Conservation (phyloP, 345 rosid species). For the Salix brachista region DNA sequence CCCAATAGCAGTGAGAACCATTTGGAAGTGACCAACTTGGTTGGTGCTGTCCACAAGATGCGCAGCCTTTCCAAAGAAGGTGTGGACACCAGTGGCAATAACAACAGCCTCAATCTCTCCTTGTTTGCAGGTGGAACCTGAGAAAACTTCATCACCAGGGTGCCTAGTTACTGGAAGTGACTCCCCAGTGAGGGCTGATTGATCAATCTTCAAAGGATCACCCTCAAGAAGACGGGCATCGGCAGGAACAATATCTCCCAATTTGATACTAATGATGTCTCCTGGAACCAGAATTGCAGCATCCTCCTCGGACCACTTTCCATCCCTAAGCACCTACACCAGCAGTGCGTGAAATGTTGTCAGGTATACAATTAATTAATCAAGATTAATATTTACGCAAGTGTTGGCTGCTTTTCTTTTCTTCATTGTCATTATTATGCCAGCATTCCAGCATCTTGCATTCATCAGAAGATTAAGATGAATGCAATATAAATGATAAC, state of each 20-base stretch:
- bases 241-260: slow-evolving; percentile 28
- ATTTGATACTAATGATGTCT: slow-evolving; percentile 22
- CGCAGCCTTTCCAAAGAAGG: slow-evolving; percentile 45
- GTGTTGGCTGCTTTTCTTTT: background rate
- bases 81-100: slow-evolving; percentile 42
- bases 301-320: slow-evolving; percentile 24
- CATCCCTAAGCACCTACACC: slow-evolving; percentile 22
- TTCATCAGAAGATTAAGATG: background rate
- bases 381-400: background rate
- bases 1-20: slow-evolving; percentile 31
- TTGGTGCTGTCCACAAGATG: slow-evolving; percentile 45
- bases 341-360: background rate
- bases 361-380: background rate
- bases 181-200: slow-evolving; percentile 30
- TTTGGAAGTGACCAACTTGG: slow-evolving; percentile 39
- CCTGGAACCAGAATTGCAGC: slow-evolving; percentile 30
- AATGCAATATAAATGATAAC: no score
- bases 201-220: slow-evolving; percentile 24
- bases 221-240: slow-evolving; percentile 33
- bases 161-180: slow-evolving; percentile 31
- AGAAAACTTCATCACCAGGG: slow-evolving; percentile 36
- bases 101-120: slow-evolving; percentile 42
- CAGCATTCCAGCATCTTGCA: background rate
- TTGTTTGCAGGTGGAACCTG: slow-evolving; percentile 43
- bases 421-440: background rate